Percentiles rank a stretch among this genome's conserved stretches.
These are phyloP conservation scores for Claviceps lovelessii DNA, from an alignment of 2,329 filamentous ascomycete species.

Conservation along the genomic window DNA sequence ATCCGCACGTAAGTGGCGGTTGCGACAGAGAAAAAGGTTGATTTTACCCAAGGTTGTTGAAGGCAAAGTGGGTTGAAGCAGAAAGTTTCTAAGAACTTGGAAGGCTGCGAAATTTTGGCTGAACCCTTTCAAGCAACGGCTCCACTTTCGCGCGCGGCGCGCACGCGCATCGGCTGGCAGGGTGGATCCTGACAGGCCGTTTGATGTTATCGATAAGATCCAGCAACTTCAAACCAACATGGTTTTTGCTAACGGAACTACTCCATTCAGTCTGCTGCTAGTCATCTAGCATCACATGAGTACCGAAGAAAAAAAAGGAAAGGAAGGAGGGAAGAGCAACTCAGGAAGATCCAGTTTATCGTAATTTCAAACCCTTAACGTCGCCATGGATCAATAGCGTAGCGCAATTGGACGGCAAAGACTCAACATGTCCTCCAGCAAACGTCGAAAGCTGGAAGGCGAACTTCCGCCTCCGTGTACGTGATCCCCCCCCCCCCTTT, in stretches of 20 bases:
- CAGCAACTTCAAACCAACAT: background rate
- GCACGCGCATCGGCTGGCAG: background rate
- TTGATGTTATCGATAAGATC: background rate
- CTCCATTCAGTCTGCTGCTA: background rate
- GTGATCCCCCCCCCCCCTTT: too few species aligned
- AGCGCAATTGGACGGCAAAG: background rate
- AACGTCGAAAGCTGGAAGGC: conserved; percentile 21
- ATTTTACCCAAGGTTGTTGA: background rate
- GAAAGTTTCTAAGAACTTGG: conserved; percentile 7
- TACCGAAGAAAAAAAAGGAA: background rate
- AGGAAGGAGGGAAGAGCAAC: too few species aligned
- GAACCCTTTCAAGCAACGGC: background rate
- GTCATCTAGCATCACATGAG: too few species aligned
- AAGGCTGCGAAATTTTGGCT: conserved; percentile 6
- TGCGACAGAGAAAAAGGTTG: background rate
- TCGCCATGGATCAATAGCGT: background rate
- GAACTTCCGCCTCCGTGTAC: conserved; percentile 17
- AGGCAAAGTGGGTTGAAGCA: background rate
- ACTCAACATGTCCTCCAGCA: conserved; percentile 15
- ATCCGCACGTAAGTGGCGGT: background rate
- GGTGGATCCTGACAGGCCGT: background rate
- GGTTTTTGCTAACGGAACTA: background rate
- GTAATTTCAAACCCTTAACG: background rate
- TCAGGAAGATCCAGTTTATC: background rate
- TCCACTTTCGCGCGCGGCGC: conserved; percentile 2